Conservation (phyloP, 495 filamentous ascomycete genomes). For the Jackrogersella multiformis region DNA sequence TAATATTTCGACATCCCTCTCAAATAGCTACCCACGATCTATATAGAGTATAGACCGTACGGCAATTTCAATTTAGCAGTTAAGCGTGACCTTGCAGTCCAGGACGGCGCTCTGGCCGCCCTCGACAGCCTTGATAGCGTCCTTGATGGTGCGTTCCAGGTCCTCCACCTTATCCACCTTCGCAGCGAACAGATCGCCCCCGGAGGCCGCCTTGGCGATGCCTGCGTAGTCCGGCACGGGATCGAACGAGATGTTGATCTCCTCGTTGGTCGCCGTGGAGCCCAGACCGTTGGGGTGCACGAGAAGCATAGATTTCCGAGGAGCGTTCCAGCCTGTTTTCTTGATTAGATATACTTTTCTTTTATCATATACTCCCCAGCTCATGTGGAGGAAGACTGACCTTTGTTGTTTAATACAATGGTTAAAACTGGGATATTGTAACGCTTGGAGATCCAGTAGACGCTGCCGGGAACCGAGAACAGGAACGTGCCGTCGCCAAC, state of each 20-base stretch:
- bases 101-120: constrained; percentile 74
- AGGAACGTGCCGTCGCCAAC: constrained; percentile 94
- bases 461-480: constrained; percentile 86
- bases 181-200: constrained; percentile 74
- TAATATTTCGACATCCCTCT: too few relatives aligned
- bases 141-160: constrained; percentile 67
- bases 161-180: constrained; percentile 68
- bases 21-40: neutral
- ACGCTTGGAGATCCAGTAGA: constrained; percentile 90
- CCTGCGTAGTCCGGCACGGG: constrained; percentile 90
- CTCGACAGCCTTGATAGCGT: constrained; percentile 74
- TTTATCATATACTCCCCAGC: neutral
- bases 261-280: constrained; percentile 79
- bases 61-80: constrained; percentile 42
- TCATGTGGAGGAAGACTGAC: constrained; percentile 46
- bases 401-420: constrained; percentile 94
- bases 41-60: neutral
- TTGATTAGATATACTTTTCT: constrained; percentile 13
- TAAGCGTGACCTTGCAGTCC: constrained; percentile 58
- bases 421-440: constrained; percentile 91
- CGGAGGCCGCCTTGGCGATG: constrained; percentile 89
- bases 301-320: constrained; percentile 75
- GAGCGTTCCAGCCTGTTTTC: constrained; percentile 81
- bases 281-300: constrained; percentile 86
- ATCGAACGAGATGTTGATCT: constrained; percentile 88